Conservation (phyloP, 2,329 filamentous ascomycete species). For the Akanthomyces lecanii region DNA sequence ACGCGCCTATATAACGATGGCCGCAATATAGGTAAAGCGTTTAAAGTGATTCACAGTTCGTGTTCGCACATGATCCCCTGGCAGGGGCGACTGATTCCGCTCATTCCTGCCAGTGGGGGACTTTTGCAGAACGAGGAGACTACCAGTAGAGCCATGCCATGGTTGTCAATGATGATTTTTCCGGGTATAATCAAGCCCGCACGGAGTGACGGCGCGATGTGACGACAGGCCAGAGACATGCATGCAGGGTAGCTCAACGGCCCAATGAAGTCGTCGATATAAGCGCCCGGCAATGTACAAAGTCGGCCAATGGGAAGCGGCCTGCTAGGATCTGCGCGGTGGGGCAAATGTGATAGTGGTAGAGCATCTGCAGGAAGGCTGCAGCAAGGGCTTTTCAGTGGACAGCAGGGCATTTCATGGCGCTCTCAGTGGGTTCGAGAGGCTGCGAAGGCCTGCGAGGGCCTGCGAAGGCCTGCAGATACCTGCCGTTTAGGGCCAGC, state of each 20-base stretch:
- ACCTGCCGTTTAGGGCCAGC: not conserved
- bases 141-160: no score
- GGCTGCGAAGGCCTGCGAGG: not conserved
- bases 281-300: slow-evolving; percentile 7
- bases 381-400: not conserved
- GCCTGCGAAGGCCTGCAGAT: not conserved
- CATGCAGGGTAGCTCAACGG: not conserved
- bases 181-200: not conserved
- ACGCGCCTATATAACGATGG: no score
- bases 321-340: not conserved
- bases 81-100: no score
- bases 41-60: no score
- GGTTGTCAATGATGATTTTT: not conserved
- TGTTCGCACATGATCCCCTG: no score
- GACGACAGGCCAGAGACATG: slow-evolving; percentile 7
- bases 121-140: not conserved
- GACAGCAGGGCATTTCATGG: not conserved
- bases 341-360: slow-evolving; percentile 19
- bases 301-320: slow-evolving; percentile 7
- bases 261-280: slow-evolving; percentile 12
- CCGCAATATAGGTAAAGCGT: no score
- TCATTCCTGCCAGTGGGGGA: not conserved
- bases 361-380: not conserved
- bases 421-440: not conserved
- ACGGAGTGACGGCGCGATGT: not conserved